phyloP scores from a whole-genome alignment of 177 flowering plant species.

The Vitis hybrid region DNA sequence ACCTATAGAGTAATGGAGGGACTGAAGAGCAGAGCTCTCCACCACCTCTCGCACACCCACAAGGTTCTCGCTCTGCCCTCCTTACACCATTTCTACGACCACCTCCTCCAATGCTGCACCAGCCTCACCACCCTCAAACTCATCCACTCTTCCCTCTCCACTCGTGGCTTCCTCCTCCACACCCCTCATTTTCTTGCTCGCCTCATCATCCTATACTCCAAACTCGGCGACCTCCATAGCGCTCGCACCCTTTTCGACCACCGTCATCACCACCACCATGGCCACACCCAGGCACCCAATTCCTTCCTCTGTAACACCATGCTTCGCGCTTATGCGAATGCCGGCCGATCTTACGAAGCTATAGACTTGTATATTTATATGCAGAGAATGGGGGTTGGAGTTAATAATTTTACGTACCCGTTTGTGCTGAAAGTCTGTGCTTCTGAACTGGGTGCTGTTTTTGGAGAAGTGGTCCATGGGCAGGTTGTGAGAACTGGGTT shows the following conservation, averaged over 20 bases:
- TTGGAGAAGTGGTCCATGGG: slow-evolving; percentile 26
- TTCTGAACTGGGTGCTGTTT: slow-evolving; percentile 2
- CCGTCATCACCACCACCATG: background rate
- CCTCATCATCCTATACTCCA: background rate
- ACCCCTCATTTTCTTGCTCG: background rate
- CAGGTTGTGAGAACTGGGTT: slow-evolving; percentile 27
- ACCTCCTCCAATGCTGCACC: background rate
- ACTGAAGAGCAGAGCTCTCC: background rate
- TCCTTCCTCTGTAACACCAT: slow-evolving; percentile 41
- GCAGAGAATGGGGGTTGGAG: slow-evolving; percentile 20
- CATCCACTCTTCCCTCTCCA: background rate
- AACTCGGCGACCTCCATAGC: background rate
- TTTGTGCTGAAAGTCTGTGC: slow-evolving; percentile 36
- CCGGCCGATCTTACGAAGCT: slow-evolving; percentile 9
- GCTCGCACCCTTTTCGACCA: background rate
- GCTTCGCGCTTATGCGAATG: slow-evolving; percentile 32
- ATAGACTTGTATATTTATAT: slow-evolving; percentile 26
- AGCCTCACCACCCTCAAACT: background rate
- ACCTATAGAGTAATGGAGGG: background rate
- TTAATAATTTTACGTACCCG: slow-evolving; percentile 30
- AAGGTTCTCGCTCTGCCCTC: background rate
- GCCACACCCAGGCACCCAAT: slow-evolving; percentile 1
- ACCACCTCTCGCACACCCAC: background rate
- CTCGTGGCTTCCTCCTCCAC: background rate
- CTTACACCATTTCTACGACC: background rate